Base-by-base conservation (phyloP, 2,329 filamentous ascomycete genomes). In the Trichoderma atrobrunneum region DNA sequence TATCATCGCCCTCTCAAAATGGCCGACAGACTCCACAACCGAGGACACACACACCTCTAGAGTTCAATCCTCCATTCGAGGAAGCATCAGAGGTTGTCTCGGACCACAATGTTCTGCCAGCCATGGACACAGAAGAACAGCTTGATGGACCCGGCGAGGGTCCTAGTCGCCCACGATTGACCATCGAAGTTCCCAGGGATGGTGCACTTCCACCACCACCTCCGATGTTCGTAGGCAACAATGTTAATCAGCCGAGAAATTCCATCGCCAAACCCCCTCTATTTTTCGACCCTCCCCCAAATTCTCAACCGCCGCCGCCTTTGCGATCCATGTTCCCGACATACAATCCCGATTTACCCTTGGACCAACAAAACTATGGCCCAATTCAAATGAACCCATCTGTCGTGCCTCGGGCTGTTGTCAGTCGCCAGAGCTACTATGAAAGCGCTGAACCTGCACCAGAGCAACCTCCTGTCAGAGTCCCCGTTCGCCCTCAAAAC, bases 291-390 rank as follows among this genome's bases (percentile, higher is more conserved):
- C 79, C 81, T 10, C 60, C 79, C 1, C 72, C 77, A 5, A 75
- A 77, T 26, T 74, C 79, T 59, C 78, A 78, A 72, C 77, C 78
- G 1, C 86, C 75, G 73, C 76, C 75, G 73, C 76, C 80, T 0
- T 86, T 92, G 76, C 87, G 88, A 36, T 94, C 92, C 28, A 94
- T 95, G 76, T 95, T 95, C 76, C 92, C 92, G 8, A 86, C 87
- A 34, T 94, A 94, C 78, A 90, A 95, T 77, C 90, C 89, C 3
- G 87, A 86, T 1, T 78, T 93, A 28, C 85, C 91, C 6, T 85
- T 93, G 3, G 85, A 89, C 70, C 88, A 89, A 72, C 92, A 95
- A 77, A 82, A 88, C 61, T 94, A 95, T 81, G 91, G 87, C 63
- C 91, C 92, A 3, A 90, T 88, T 0, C 89, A 91, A 78, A 82